Evolutionary conservation across 352 stramenopile species (phyloP), one percentile per base, ranked within the genome.

Genomic region (Pythium chondricola): DNA sequence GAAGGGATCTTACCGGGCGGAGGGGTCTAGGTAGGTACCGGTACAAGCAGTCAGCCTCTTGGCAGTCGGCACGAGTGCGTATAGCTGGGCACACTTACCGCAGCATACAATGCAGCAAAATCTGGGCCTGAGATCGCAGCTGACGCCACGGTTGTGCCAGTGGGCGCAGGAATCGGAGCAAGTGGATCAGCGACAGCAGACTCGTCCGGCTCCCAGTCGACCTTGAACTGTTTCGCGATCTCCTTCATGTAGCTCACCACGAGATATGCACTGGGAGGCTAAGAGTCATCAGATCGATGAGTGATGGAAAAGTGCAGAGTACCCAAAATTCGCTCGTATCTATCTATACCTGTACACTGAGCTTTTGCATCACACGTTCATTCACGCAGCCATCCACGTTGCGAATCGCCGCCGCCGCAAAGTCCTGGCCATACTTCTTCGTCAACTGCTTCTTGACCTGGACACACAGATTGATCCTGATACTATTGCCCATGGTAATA

Each of bases 171-270:
- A 64, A 97, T 98, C 9, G 91, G 85, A 27, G 80, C 81, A 6
- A 94, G 58, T 16, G 80, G 79, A 49, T 96, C 80, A 6, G 70
- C 56, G 52, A 96, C 83, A 44, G 71, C 64, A 0, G 63, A 49
- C 56, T 95, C 78, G 14, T 88, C 71, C 4, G 88, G 88, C 25
- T 94, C 88, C 90, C 93, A 98, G 38, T 95, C 65, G n/a, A 98
- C 86, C 11, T 96, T 85, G 61, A 95, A 96, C 57, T 98, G 83
- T 50, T 97, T 95, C 6, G 90, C 89, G 62, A 98, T 98, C 56
- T 95, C 88, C 39, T 97, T 96, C 71, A 98, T 86, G 74, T 98
- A 98, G 20, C 93, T 97, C 24, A 98, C 83, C 17, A 98, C 93
- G 8, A 97, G 55, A 46, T 95, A 97, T 6, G 91, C 92, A 38